Conservation (phyloP, 176 grass and related monocot genomes). For the Oryza rufipogon region DNA sequence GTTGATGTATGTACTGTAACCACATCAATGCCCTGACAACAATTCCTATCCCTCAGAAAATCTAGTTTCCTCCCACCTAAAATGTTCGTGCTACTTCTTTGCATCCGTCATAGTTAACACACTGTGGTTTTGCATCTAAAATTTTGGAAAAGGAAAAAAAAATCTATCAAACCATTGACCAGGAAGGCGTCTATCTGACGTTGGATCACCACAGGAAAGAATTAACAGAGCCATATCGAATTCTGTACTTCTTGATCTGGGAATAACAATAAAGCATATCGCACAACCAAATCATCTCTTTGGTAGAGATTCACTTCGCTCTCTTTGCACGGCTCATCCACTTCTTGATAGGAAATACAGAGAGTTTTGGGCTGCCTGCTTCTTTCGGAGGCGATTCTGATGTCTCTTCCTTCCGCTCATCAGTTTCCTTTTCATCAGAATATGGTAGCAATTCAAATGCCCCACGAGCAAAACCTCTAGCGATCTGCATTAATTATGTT, state of each 20-base stretch:
- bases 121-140: neutral
- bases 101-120: neutral
- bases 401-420: conserved; percentile 51
- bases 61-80: neutral
- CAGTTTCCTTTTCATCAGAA: conserved; percentile 57
- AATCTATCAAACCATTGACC: neutral
- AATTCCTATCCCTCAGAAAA: neutral
- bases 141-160: neutral
- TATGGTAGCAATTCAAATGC: conserved; percentile 77
- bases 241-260: neutral
- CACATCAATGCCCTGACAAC: neutral
- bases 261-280: neutral
- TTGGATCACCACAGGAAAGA: neutral
- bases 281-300: neutral
- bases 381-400: conserved; percentile 37
- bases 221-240: neutral
- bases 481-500: conserved; percentile 53
- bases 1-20: neutral
- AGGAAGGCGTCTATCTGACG: neutral
- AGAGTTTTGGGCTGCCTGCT: conserved; percentile 53
- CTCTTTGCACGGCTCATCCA: conserved; percentile 73
- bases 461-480: conserved; percentile 63
- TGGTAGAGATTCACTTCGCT: conserved; percentile 39
- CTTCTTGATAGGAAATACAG: conserved; percentile 81
- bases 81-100: neutral